These are phyloP conservation scores for Russula virescens DNA, from an alignment of 768 basidiomycete genomes.

Conservation along the genomic window DNA sequence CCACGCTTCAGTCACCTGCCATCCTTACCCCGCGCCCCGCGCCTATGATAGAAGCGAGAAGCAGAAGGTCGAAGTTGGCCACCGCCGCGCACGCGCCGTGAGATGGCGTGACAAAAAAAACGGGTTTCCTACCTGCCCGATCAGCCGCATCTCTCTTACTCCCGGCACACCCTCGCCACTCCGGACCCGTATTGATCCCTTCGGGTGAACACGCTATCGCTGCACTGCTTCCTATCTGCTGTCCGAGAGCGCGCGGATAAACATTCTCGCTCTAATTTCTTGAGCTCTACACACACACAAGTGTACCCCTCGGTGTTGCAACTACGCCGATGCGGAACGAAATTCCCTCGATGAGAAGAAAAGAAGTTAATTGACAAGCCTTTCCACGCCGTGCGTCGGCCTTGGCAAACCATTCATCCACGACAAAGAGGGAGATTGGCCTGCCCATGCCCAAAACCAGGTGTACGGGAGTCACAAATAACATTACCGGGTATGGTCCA, in stretches of 20 bases:
- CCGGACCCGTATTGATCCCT: not conserved
- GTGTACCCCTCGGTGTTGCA: not conserved
- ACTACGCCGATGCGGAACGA: not conserved
- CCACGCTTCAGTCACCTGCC: constrained; percentile 15
- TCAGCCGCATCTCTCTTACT: not conserved
- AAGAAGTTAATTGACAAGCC: constrained; percentile 7
- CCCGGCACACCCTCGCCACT: not conserved
- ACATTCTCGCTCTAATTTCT: not conserved
- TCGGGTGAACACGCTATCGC: not conserved
- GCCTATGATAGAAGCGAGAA: constrained; percentile 6
- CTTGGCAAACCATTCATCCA: not conserved
- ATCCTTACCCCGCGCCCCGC: constrained; percentile 12
- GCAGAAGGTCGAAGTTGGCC: not conserved
- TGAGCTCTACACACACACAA: not conserved
- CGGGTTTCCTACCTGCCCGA: not conserved
- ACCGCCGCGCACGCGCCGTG: constrained; percentile 1
- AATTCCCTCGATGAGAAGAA: not conserved
- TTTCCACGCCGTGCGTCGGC: not conserved
- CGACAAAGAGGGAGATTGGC: too few species aligned
- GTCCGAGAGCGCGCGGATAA: not conserved
- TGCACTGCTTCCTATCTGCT: not conserved
- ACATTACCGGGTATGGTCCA: not conserved
- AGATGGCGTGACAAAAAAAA: constrained; percentile 1
- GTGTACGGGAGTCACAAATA: not conserved
- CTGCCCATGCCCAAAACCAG: not conserved